Conservation (phyloP, 2,329 filamentous ascomycete species). For the Parafenestella ontariensis region DNA sequence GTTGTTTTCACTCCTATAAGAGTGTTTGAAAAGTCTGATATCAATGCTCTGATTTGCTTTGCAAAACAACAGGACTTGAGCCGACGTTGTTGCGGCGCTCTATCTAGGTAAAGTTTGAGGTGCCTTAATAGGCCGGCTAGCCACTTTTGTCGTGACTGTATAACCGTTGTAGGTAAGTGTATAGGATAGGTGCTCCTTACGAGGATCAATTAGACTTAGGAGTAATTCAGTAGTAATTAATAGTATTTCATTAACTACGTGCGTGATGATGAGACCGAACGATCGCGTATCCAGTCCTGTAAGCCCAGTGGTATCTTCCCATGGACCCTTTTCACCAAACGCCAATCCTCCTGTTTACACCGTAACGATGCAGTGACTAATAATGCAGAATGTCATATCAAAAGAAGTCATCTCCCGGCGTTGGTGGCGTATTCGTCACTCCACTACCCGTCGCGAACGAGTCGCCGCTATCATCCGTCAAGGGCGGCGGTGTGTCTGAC, state of each 20-base stretch:
- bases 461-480: background rate
- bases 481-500: background rate
- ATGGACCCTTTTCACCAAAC: background rate
- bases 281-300: background rate
- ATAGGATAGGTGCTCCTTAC: too few species aligned
- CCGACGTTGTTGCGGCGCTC: too few species aligned
- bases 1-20: too few species aligned
- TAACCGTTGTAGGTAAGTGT: too few species aligned
- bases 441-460: background rate
- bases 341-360: background rate
- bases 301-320: conserved; percentile 4
- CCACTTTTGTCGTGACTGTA: too few species aligned
- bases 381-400: background rate
- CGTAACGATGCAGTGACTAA: background rate
- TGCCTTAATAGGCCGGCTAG: too few species aligned
- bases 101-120: too few species aligned
- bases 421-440: background rate
- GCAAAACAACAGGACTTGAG: too few species aligned
- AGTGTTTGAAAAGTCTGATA: too few species aligned
- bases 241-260: background rate
- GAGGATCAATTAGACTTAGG: too few species aligned
- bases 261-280: background rate
- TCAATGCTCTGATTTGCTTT: too few species aligned
- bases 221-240: too few species aligned
- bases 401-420: background rate